Evolutionary conservation across 2,329 filamentous ascomycete species (phyloP).

Genomic region (Aspergillus puulaauensis): DNA sequence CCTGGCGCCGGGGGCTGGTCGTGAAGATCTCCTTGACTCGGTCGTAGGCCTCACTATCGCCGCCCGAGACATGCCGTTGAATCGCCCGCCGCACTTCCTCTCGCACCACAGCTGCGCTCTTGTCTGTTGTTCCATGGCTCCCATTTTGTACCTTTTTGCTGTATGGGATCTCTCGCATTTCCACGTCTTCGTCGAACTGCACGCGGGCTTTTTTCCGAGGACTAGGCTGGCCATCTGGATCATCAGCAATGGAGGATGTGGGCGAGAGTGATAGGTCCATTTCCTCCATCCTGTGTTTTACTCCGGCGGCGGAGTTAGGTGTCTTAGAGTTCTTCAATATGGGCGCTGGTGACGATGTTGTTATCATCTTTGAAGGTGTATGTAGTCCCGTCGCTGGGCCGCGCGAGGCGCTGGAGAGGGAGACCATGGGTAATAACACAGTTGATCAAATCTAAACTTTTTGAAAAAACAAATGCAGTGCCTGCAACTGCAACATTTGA

Average conservation of each 20-base stretch:
- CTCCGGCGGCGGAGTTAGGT: constrained; percentile 21
- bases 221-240: constrained; percentile 27
- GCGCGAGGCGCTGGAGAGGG: constrained; percentile 30
- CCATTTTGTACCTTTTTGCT: constrained; percentile 24
- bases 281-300: constrained; percentile 41
- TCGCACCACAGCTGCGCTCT: constrained; percentile 57
- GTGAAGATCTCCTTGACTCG: constrained; percentile 55
- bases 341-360: constrained; percentile 32
- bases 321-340: constrained; percentile 39
- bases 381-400: constrained; percentile 26
- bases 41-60: constrained; percentile 58
- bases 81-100: constrained; percentile 62
- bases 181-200: constrained; percentile 42
- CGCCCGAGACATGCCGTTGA: constrained; percentile 50
- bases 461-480: constrained; percentile 6
- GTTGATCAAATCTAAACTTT: constrained; percentile 10
- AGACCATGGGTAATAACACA: constrained; percentile 30
- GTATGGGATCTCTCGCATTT: constrained; percentile 24
- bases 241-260: constrained; percentile 29
- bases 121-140: constrained; percentile 42
- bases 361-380: constrained; percentile 32
- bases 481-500: constrained; percentile 22
- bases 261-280: constrained; percentile 34
- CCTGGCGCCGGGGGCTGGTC: constrained; percentile 44
- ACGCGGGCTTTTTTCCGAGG: constrained; percentile 44